Percentiles rank a stretch among this genome's conserved stretches.
Evolutionary conservation across 257 asterid species (phyloP).

Genomic region (Capsicum rhomboideum): DNA sequence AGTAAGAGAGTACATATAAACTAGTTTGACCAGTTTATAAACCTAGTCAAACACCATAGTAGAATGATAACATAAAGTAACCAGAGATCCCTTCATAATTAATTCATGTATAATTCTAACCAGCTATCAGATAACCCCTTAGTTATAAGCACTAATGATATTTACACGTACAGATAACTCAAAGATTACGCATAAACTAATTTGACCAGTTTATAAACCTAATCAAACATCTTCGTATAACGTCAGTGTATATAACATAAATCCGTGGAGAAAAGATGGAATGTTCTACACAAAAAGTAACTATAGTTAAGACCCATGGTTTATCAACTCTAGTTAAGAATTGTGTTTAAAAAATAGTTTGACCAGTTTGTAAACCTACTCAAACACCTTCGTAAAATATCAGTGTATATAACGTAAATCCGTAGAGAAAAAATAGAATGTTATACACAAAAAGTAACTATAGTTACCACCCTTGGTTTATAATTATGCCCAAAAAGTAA

Average conservation of each 20-base stretch:
- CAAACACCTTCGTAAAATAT: background rate
- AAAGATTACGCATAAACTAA: too few relatives aligned
- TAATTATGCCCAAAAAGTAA: constrained; percentile 4
- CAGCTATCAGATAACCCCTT: too few relatives aligned
- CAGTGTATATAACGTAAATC: background rate
- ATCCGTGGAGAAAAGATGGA: background rate
- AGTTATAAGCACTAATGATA: too few relatives aligned
- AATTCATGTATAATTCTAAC: too few relatives aligned
- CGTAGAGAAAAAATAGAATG: background rate
- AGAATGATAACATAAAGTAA: too few relatives aligned
- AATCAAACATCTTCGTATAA: background rate
- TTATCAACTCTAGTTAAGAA: constrained; percentile 29
- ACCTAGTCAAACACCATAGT: background rate
- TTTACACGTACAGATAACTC: too few relatives aligned
- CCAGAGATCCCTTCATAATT: too few relatives aligned
- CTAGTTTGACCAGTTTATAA: background rate
- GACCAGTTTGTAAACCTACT: too few relatives aligned
- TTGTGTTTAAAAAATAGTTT: background rate
- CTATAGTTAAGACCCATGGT: constrained; percentile 8
- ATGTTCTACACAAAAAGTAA: constrained; percentile 11
- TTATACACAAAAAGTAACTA: constrained; percentile 13
- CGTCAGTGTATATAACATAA: background rate
- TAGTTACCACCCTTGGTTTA: constrained; percentile 4
- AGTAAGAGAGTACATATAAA: background rate
- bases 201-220: too few relatives aligned